A percentile compares a stretch with the other conserved stretches of the same genome.
phyloP scores from a whole-genome alignment of 306 rosid species.

The Trifolium repens region DNA sequence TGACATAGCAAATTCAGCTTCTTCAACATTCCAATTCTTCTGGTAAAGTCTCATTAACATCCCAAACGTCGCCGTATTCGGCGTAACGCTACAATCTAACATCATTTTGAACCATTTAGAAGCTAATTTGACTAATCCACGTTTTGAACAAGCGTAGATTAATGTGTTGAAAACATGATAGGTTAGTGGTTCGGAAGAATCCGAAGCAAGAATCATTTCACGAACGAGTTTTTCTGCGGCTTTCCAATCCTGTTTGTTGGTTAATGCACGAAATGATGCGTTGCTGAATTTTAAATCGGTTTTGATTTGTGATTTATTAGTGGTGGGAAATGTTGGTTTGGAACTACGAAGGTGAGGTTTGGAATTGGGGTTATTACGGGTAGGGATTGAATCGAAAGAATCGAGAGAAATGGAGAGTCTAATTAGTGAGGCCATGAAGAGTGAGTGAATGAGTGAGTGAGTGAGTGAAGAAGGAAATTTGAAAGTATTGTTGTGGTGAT shows the following conservation, averaged over 20 bases:
- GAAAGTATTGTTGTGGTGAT: too few relatives aligned
- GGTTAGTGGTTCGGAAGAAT: slow-evolving; percentile 55
- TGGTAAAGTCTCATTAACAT: slow-evolving; percentile 81
- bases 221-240: slow-evolving; percentile 58
- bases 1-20: slow-evolving; percentile 71
- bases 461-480: too few relatives aligned
- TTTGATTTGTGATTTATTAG: neutral
- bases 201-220: slow-evolving; percentile 53
- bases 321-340: slow-evolving; percentile 36
- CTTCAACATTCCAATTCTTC: slow-evolving; percentile 69
- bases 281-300: slow-evolving; percentile 43
- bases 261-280: slow-evolving; percentile 53
- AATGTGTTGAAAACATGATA: slow-evolving; percentile 71
- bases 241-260: slow-evolving; percentile 69
- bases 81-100: slow-evolving; percentile 61
- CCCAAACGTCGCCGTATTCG: slow-evolving; percentile 76
- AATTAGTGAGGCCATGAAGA: slow-evolving; percentile 67
- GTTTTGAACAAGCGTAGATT: slow-evolving; percentile 65
- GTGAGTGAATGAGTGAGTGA: too few relatives aligned
- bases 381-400: slow-evolving; percentile 43
- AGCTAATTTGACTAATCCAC: slow-evolving; percentile 49
- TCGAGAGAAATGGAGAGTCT: slow-evolving; percentile 56
- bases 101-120: slow-evolving; percentile 76
- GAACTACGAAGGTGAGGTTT: slow-evolving; percentile 19
- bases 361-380: neutral